phyloP scores from a whole-genome alignment of 2,329 filamentous ascomycete species.

The Fusarium camptoceras region DNA sequence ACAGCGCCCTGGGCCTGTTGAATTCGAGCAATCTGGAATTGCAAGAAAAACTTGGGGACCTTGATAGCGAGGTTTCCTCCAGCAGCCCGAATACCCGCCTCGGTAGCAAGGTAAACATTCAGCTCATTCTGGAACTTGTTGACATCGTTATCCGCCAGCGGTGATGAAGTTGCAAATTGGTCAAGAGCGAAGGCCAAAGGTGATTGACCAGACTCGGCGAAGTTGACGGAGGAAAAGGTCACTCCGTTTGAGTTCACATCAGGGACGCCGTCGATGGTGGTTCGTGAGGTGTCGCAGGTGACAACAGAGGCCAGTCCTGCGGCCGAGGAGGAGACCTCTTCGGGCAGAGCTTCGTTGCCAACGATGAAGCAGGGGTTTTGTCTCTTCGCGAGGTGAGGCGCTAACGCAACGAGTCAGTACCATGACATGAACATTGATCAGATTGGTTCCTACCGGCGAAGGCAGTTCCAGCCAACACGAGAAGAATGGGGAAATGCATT shows the following conservation, averaged over 20 bases:
- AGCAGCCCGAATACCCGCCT: constrained; percentile 67
- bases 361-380: constrained; percentile 65
- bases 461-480: constrained; percentile 32
- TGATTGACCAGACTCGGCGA: constrained; percentile 59
- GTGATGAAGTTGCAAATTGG: constrained; percentile 63
- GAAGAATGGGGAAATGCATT: constrained; percentile 38
- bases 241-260: constrained; percentile 65
- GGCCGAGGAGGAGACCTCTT: constrained; percentile 60
- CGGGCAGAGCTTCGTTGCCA: constrained; percentile 62
- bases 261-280: constrained; percentile 65
- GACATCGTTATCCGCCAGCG: constrained; percentile 63
- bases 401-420: constrained; percentile 3
- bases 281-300: constrained; percentile 61
- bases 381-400: constrained; percentile 41
- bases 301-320: constrained; percentile 56
- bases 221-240: constrained; percentile 68
- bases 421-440: not conserved
- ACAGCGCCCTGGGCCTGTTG: constrained; percentile 68
- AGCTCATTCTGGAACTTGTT: constrained; percentile 64
- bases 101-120: constrained; percentile 69
- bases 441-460: constrained; percentile 34
- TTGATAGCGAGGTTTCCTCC: constrained; percentile 67
- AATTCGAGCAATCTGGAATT: constrained; percentile 69
- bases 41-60: constrained; percentile 72
- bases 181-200: constrained; percentile 66